Evolutionary conservation across 2,329 filamentous ascomycete species (phyloP), one percentile per base, ranked within the genome.

Genomic region (Alternaria sp.): DNA sequence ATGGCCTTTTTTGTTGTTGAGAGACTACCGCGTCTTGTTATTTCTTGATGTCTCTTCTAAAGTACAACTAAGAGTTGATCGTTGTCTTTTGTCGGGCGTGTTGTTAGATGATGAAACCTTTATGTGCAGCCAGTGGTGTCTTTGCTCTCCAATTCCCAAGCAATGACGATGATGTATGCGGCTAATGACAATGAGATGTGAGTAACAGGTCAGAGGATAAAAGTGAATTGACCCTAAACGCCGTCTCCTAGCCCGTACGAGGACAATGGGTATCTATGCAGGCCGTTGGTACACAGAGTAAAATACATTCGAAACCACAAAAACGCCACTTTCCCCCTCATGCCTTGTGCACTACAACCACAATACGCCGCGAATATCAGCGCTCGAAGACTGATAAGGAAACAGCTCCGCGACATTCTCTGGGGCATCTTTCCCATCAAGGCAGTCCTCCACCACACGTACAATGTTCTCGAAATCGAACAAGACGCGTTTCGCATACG

Each of bases 321-420:
- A 21, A 40, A 40, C 49, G 49, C 49, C 49, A 1, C 6, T 1
- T 49, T 3, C 3, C 23, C n/a, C 19, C 9, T 17, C 9, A 25
- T 6, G 28, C 4, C 45, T 10, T 26, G 13, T n/a, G 0, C 45
- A 47, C 17, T 30, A 61, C n/a, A 61, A 15, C 58, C 58, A 61
- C 51, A 61, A 45, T 12, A 61, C 51, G 21, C 51, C 47, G 5
- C 54, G 59, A 19, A 59, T 47, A 10, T 32, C 52, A 21, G 59
- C 61, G 52, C 69, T 71, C n/a, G 71, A 17, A 8, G 62, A 57
- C n/a, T 46, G 57, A 25, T 77, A 77, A 3, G 75, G 75, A 13
- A 76, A 68, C 11, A 72, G 26, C 1, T 74, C 60, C 1, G 55
- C 52, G n/a, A 72, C 51, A 19, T 74, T 65, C 0, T 58, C 19